Percentiles rank a stretch among this genome's conserved stretches.
These are phyloP conservation scores for Isabelozyma heimii DNA, from an alignment of 805 yeast genomes.

Conservation along the genomic window DNA sequence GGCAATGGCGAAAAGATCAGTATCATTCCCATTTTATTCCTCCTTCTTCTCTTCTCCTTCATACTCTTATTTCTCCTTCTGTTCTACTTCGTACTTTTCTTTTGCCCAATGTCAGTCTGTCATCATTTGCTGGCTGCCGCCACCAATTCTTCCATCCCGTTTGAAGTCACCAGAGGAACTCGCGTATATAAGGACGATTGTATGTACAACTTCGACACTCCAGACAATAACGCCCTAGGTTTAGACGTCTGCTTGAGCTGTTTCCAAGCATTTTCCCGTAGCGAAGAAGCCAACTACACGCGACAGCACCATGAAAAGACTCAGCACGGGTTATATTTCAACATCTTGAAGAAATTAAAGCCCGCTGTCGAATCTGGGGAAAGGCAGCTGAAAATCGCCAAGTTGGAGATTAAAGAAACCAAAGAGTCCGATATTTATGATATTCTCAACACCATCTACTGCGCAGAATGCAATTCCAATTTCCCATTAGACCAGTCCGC, in stretches of 20 bases:
- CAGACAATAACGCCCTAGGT: slow-evolving; percentile 49
- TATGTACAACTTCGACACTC: slow-evolving; percentile 77
- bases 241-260: slow-evolving; percentile 75
- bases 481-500: slow-evolving; percentile 22
- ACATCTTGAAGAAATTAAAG: slow-evolving; percentile 52
- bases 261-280: slow-evolving; percentile 65
- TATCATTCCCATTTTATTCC: too few species aligned
- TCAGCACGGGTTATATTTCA: slow-evolving; percentile 58
- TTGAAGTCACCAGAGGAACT: slow-evolving; percentile 10
- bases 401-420: slow-evolving; percentile 64
- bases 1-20: background rate
- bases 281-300: slow-evolving; percentile 46
- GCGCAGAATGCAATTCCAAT: slow-evolving; percentile 25
- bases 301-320: slow-evolving; percentile 50
- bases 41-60: too few species aligned
- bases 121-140: background rate
- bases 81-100: too few species aligned
- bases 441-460: slow-evolving; percentile 39
- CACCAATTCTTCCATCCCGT: background rate
- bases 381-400: slow-evolving; percentile 47
- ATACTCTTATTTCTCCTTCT: too few species aligned
- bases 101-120: background rate
- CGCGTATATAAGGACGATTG: slow-evolving; percentile 84
- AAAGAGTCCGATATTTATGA: slow-evolving; percentile 64
- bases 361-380: slow-evolving; percentile 32